Base-by-base conservation (phyloP, 2,329 filamentous ascomycete genomes). In the Trichothecium sympodiale region DNA sequence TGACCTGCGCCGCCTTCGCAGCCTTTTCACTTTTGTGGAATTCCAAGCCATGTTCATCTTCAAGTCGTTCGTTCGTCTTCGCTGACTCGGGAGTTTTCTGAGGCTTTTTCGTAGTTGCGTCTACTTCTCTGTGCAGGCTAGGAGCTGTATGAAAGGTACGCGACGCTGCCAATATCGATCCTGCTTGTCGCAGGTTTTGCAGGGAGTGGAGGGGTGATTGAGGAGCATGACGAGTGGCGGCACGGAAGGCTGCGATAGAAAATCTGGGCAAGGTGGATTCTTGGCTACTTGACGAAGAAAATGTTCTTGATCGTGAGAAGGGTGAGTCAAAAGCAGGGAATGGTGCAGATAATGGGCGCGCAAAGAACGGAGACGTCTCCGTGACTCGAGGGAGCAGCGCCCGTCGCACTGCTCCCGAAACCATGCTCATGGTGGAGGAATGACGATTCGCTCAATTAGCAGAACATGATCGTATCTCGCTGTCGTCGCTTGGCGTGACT, bases 1-100 rank as follows among this genome's bases (percentile, higher is more conserved):
- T 94, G 47, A 98, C 70, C 52, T 96, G 82, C 3, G 88, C 83
- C 9, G 88, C 91, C 50, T 86, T 79, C 10, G 80, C 74, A 25
- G 88, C 91, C 57, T 81, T 89, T 54, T 94, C 89, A 39, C 84
- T 88, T 47, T 80, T 72, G 36, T 74, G 65, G 31, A 75, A 73
- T 13, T 62, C 59, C 20, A 59, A 44, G 38, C 60, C 53, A 32
- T 70, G 60, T 33, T 69, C 46, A 18, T 53, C 46, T 25, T 51
- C 41, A 8, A 48, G 40, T 8, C 39, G 37, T 29, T 59, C 39
- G 33, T 57, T 47, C 40, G 69, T 60, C 14, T 33, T 16, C 14
- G 6, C 25, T 35, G n/a, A 18, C 26, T 30, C 12, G n/a, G 17
- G 20, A n/a, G 10, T 35, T 17, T 15, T 16, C n/a, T 13, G 17